A percentile compares a stretch with the other conserved stretches of the same genome.
These are phyloP conservation scores for Suillus discolor DNA, from an alignment of 768 basidiomycete genomes.

Conservation along the genomic window DNA sequence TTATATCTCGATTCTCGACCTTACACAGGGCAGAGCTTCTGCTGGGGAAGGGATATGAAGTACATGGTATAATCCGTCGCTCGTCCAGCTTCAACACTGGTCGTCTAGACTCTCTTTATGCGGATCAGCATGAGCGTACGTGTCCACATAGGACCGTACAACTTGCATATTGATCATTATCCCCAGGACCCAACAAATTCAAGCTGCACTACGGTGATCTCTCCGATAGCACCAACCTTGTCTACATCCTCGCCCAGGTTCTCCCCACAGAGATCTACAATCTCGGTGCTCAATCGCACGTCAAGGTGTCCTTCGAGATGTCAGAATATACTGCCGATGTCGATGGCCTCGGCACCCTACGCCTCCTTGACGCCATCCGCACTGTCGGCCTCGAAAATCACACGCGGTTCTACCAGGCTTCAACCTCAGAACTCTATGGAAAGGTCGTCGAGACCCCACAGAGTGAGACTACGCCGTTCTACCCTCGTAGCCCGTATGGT, in stretches of 20 bases:
- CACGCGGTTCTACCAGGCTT: constrained; percentile 96
- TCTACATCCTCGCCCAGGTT: constrained; percentile 93
- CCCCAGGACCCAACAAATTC: constrained; percentile 70
- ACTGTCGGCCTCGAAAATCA: constrained; percentile 94
- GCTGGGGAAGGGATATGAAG: constrained; percentile 85
- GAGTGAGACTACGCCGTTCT: constrained; percentile 95
- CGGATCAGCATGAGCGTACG: constrained; percentile 90
- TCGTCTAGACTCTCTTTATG: constrained; percentile 90
- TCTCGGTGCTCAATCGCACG: constrained; percentile 96
- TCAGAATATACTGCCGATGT: constrained; percentile 99
- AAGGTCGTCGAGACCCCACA: constrained; percentile 96
- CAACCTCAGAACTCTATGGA: constrained; percentile 96
- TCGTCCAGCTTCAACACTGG: constrained; percentile 99
- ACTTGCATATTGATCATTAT: constrained; percentile 3
- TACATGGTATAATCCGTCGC: constrained; percentile 94
- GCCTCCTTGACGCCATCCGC: constrained; percentile 93
- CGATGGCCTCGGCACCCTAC: constrained; percentile 92
- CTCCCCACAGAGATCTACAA: constrained; percentile 98
- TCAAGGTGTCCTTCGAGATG: constrained; percentile 99
- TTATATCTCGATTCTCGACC: constrained; percentile 13
- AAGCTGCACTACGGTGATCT: constrained; percentile 91
- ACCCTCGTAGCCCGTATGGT: constrained; percentile 97
- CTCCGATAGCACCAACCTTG: constrained; percentile 95
- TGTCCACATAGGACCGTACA: constrained; percentile 17
- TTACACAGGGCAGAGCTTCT: constrained; percentile 74